These are phyloP conservation scores for Rosa rugosa DNA, from an alignment of 306 rosid species.

Conservation along the genomic window DNA sequence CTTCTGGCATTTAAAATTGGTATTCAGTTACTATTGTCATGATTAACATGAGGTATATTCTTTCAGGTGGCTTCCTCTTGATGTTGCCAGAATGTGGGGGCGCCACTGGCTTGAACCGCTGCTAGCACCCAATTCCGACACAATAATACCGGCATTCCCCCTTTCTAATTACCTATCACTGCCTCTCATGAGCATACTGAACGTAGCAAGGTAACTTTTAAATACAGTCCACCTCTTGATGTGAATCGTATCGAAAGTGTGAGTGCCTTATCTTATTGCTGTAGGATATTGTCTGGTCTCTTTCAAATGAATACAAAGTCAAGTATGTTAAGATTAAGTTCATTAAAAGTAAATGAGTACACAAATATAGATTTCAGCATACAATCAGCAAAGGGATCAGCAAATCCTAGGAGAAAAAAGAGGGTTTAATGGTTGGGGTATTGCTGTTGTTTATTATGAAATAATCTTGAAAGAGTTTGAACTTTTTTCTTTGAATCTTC, in stretches of 20 bases:
- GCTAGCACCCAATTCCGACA: constrained; percentile 69
- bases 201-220: constrained; percentile 76
- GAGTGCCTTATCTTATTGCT: not conserved
- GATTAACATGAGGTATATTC: constrained; percentile 18
- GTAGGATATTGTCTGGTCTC: not conserved
- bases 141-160: constrained; percentile 54
- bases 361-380: not conserved
- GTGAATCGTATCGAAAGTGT: not conserved
- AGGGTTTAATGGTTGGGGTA: not conserved
- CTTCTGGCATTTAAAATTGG: constrained; percentile 6
- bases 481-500: not conserved
- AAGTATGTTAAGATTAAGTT: not conserved
- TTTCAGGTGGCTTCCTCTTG: constrained; percentile 92
- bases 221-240: constrained; percentile 8
- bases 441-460: not conserved
- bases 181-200: constrained; percentile 89
- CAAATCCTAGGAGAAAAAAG: not conserved
- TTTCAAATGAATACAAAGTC: not conserved
- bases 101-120: constrained; percentile 93
- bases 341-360: not conserved
- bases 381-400: not conserved
- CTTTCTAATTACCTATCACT: constrained; percentile 69
- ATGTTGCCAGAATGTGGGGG: constrained; percentile 98
- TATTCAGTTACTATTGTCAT: constrained; percentile 17
- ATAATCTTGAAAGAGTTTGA: not conserved